Conservation (phyloP, 202 grass and related monocot genomes). For the Cymbopogon flexuosus region DNA sequence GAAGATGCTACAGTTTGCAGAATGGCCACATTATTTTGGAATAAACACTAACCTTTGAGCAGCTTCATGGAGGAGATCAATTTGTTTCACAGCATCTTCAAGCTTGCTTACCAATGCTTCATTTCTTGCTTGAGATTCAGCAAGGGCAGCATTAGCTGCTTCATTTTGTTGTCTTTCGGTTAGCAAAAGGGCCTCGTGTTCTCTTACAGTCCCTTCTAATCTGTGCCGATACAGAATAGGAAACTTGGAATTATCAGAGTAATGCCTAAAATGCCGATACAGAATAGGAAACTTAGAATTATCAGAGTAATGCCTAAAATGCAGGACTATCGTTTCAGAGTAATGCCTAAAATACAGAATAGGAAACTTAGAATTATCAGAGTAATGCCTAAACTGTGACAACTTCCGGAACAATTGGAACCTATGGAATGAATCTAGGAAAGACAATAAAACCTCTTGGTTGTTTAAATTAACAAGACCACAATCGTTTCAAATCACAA, state of each 20-base stretch:
- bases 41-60: constrained; percentile 53
- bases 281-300: constrained; percentile 11
- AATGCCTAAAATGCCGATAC: neutral
- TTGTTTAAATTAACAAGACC: constrained; percentile 16
- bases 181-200: constrained; percentile 55
- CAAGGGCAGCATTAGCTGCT: constrained; percentile 43
- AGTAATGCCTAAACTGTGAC: neutral
- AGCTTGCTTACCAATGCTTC: constrained; percentile 51
- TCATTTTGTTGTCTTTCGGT: constrained; percentile 53
- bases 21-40: constrained; percentile 28
- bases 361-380: constrained; percentile 9
- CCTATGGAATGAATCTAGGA: neutral
- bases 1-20: neutral
- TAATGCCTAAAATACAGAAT: neutral
- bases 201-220: constrained; percentile 61
- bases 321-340: constrained; percentile 16
- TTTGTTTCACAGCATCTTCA: constrained; percentile 60
- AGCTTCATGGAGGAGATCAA: constrained; percentile 39
- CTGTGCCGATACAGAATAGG: constrained; percentile 29
- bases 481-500: constrained; percentile 11
- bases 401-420: neutral
- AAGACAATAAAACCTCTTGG: neutral
- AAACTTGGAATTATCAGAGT: constrained; percentile 17
- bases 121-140: constrained; percentile 60
- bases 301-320: constrained; percentile 18